Percentiles rank a stretch among this genome's conserved stretches.
phyloP scores from a whole-genome alignment of 1,284 basidiomycete species.

The Laetiporus sulphureus region DNA sequence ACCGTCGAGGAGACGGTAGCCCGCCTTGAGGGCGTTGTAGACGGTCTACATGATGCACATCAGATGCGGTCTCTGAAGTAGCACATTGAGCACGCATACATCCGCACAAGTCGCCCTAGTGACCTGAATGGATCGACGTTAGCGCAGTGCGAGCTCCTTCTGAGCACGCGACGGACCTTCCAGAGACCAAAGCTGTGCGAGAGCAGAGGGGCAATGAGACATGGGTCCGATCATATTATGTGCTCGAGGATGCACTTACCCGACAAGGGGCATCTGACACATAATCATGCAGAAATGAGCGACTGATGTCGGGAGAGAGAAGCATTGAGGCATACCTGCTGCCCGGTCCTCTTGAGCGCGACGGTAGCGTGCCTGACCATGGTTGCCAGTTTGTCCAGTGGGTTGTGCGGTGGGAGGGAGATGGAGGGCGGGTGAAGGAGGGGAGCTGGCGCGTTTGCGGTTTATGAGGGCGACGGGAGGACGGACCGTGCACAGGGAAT shows the following conservation, averaged over 20 bases:
- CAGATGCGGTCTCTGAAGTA: not conserved
- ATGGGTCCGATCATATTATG: slow-evolving; percentile 3
- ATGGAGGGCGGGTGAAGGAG: slow-evolving; percentile 8
- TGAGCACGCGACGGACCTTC: slow-evolving; percentile 38
- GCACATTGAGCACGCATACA: slow-evolving; percentile 28
- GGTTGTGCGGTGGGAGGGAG: slow-evolving; percentile 10
- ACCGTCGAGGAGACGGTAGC: slow-evolving; percentile 80
- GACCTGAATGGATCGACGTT: slow-evolving; percentile 32
- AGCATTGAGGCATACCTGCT: slow-evolving; percentile 36
- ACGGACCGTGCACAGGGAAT: slow-evolving; percentile 1
- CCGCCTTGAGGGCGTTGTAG: slow-evolving; percentile 64
- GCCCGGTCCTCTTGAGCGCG: slow-evolving; percentile 51
- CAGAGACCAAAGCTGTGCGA: slow-evolving; percentile 56
- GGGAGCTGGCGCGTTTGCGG: not conserved
- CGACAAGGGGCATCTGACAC: slow-evolving; percentile 52
- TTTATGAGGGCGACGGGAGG: not conserved
- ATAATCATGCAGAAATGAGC: slow-evolving; percentile 3
- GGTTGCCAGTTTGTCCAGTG: slow-evolving; percentile 13
- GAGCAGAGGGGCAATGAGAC: slow-evolving; percentile 5
- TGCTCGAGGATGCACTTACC: slow-evolving; percentile 31
- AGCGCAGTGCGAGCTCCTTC: not conserved
- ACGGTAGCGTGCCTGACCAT: slow-evolving; percentile 38
- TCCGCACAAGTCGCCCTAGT: slow-evolving; percentile 52
- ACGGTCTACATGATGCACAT: slow-evolving; percentile 38
- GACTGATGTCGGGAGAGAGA: slow-evolving; percentile 4